A percentile compares a stretch with the other conserved stretches of the same genome.
phyloP scores from a whole-genome alignment of 163 green algal genomes.

The Botryococcus braunii region DNA sequence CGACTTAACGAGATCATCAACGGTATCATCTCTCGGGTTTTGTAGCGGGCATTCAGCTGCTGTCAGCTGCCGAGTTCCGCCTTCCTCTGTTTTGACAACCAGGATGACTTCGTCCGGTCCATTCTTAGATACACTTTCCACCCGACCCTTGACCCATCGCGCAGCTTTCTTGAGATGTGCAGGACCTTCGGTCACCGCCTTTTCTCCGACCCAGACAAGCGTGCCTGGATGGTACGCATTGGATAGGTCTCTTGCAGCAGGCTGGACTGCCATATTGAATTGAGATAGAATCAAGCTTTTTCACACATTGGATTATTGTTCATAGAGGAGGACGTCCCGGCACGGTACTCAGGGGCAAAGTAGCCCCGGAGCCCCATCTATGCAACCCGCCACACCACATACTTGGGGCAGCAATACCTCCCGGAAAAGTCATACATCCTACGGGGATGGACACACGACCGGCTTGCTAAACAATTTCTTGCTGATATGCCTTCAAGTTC shows the following conservation, averaged over 20 bases:
- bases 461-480: too few relatives aligned
- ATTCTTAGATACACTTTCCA: constrained; percentile 5
- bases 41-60: constrained; percentile 20
- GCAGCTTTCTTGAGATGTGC: constrained; percentile 9
- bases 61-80: neutral
- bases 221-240: constrained; percentile 9
- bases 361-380: too few relatives aligned
- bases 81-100: constrained; percentile 22
- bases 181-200: neutral
- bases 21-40: constrained; percentile 49
- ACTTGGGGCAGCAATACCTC: too few relatives aligned
- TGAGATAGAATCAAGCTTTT: too few relatives aligned
- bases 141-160: constrained; percentile 20
- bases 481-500: too few relatives aligned
- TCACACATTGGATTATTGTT: too few relatives aligned
- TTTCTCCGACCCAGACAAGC: constrained; percentile 10
- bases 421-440: too few relatives aligned
- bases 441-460: too few relatives aligned
- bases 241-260: neutral
- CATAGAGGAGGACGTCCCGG: too few relatives aligned
- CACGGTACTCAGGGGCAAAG: too few relatives aligned
- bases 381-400: too few relatives aligned
- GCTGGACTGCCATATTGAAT: too few relatives aligned
- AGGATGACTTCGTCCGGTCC: neutral
- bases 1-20: constrained; percentile 48